Evolutionary conservation across 768 basidiomycete genomes (phyloP).

Genomic region (Rhodosporidiobolus sp.): DNA sequence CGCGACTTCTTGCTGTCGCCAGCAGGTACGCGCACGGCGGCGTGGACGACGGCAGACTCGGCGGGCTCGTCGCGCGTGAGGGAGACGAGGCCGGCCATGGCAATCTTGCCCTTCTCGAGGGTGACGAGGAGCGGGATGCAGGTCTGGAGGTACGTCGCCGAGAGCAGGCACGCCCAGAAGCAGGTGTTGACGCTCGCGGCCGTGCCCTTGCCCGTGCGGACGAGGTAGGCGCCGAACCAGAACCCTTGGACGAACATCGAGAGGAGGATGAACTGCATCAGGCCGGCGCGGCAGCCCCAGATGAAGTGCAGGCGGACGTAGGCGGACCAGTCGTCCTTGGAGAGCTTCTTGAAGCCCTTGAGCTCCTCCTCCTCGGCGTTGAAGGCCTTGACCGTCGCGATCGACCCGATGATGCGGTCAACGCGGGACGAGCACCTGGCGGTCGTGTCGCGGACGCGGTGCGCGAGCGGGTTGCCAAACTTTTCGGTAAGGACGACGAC

Average conservation of each 20-base stretch:
- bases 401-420: slow-evolving; percentile 70
- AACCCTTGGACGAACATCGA: slow-evolving; percentile 95
- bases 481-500: slow-evolving; percentile 72
- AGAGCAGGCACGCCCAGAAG: slow-evolving; percentile 95
- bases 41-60: neutral
- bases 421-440: slow-evolving; percentile 72
- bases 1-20: neutral
- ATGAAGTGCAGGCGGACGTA: slow-evolving; percentile 61
- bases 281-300: slow-evolving; percentile 69
- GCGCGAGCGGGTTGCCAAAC: slow-evolving; percentile 65
- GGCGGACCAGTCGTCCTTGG: slow-evolving; percentile 54
- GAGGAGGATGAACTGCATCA: slow-evolving; percentile 77
- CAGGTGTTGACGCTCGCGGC: slow-evolving; percentile 88
- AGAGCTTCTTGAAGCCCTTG: slow-evolving; percentile 55
- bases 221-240: slow-evolving; percentile 88
- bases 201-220: slow-evolving; percentile 66
- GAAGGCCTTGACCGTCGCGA: slow-evolving; percentile 89
- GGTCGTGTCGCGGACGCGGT: slow-evolving; percentile 63
- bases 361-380: slow-evolving; percentile 66
- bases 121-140: slow-evolving; percentile 75
- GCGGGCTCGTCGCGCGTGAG: slow-evolving; percentile 53
- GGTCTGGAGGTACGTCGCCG: slow-evolving; percentile 80
- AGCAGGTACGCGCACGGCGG: neutral
- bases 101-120: slow-evolving; percentile 76
- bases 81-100: slow-evolving; percentile 66